Percentiles rank a stretch among this genome's conserved stretches.
phyloP scores from a whole-genome alignment of 257 asterid species.

The Ehretia macrophylla region DNA sequence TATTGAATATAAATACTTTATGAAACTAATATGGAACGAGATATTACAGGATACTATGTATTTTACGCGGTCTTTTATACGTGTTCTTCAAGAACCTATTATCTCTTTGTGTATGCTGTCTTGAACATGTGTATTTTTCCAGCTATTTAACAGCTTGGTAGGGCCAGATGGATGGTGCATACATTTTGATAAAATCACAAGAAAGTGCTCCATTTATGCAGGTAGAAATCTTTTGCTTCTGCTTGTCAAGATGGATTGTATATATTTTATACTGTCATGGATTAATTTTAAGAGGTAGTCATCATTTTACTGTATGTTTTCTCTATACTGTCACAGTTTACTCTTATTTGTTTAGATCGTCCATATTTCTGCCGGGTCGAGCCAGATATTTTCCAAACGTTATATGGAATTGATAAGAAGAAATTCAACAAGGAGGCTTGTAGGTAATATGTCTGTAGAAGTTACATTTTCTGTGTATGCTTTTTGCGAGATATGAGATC shows the following conservation, averaged over 20 bases:
- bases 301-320: no score
- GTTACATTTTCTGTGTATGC: not conserved
- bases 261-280: no score
- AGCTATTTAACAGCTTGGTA: constrained; percentile 71
- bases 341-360: constrained; percentile 38
- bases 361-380: constrained; percentile 93
- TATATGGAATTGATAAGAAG: constrained; percentile 76
- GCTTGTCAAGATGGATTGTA: constrained; percentile 4
- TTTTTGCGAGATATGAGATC: not conserved
- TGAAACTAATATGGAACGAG: no score
- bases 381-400: constrained; percentile 51
- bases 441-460: constrained; percentile 43
- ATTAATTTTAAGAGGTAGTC: no score
- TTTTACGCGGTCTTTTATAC: no score
- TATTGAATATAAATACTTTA: no score
- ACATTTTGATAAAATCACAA: constrained; percentile 71
- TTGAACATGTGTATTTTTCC: constrained; percentile 14
- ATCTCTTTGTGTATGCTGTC: no score
- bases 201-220: constrained; percentile 75
- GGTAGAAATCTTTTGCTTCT: constrained; percentile 27
- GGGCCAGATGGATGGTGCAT: constrained; percentile 96
- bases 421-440: constrained; percentile 92
- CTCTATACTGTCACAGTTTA: no score
- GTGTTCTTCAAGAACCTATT: no score
- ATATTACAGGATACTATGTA: no score